Base-by-base conservation (phyloP, 2,329 filamentous ascomycete genomes). In the Scytalidium sp. region DNA sequence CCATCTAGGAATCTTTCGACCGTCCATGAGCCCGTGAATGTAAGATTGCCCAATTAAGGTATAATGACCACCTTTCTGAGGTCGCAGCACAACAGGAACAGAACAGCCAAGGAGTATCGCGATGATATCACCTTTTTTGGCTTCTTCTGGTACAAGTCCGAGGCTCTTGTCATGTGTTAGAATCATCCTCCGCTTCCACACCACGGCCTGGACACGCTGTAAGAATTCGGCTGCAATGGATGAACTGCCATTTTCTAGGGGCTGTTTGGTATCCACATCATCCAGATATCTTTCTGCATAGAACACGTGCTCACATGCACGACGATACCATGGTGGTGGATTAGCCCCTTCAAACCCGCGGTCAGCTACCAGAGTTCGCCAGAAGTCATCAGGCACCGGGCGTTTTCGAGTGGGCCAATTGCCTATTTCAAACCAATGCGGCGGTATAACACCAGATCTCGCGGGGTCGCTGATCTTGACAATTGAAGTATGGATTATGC, bases 291-390 rank as follows among this genome's bases (percentile, higher is more conserved):
- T 19, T 50, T 23, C 2, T 17, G 29, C 2, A 58, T 25, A 3
- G 45, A 49, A 13, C 51, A 47, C 3, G 46, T 19, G 15, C 50
- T 29, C 25, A 29, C 25, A 51, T 11, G 50, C 51, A 8, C 48
- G 44, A 10, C 40, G 43, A 22, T 57, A 53, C 51, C 49, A 53
- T 1, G 39, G 41, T 8, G 49, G 51, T 5, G 40, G 21, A 20
- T 50, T 41, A 0, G 39, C 27, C 10, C 50, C 51, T 19, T 54
- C 19, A 5, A 40, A 47, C 2, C 50, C 48, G 6, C 51, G 48
- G 36, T 59, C 49, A 19, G 53, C 51, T 17, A 59, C 53, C 13
- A 59, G 21, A 3, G 50, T 52, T 13, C 51, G 36, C 50, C 46
- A 57, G 40, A 55, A 49, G 13, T n/a, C 13, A 10, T 54, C 51